Conservation (phyloP, 257 asterid species). For the Phtheirospermum japonicum region DNA sequence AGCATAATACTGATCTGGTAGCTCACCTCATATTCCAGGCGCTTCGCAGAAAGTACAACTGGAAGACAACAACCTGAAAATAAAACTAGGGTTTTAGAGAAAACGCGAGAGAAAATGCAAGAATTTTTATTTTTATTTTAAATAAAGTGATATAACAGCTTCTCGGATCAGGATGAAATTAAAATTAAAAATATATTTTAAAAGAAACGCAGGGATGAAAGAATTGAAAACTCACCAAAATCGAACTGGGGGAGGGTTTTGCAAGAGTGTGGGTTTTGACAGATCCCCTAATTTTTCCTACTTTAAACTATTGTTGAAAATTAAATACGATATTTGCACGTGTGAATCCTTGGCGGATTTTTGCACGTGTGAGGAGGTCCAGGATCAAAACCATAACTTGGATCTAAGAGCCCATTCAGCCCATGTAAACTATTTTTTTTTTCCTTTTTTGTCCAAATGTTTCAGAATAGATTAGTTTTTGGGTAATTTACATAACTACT, state of each 20-base stretch:
- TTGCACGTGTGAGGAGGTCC: slow-evolving; percentile 1
- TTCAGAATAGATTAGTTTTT: no score
- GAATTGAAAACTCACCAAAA: slow-evolving; percentile 21
- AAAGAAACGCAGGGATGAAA: background rate
- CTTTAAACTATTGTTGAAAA: background rate
- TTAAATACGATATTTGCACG: background rate
- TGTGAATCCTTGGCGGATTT: no score
- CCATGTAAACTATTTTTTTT: no score
- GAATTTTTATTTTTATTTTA: no score
- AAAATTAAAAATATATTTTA: background rate
- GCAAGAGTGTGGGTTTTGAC: slow-evolving; percentile 26
- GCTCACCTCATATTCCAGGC: slow-evolving; percentile 33
- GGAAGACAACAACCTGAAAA: slow-evolving; percentile 17
- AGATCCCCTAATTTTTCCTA: background rate
- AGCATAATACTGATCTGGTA: background rate
- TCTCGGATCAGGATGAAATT: background rate
- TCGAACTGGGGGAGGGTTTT: background rate
- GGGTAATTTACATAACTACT: no score
- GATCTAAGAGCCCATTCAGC: background rate
- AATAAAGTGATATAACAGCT: background rate
- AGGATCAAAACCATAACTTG: background rate
- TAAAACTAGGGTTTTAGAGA: slow-evolving; percentile 15
- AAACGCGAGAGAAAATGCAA: background rate
- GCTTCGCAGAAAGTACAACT: slow-evolving; percentile 3
- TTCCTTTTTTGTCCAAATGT: no score